phyloP scores from a whole-genome alignment of 495 filamentous ascomycete species.

The Penicillium flavigenum region DNA sequence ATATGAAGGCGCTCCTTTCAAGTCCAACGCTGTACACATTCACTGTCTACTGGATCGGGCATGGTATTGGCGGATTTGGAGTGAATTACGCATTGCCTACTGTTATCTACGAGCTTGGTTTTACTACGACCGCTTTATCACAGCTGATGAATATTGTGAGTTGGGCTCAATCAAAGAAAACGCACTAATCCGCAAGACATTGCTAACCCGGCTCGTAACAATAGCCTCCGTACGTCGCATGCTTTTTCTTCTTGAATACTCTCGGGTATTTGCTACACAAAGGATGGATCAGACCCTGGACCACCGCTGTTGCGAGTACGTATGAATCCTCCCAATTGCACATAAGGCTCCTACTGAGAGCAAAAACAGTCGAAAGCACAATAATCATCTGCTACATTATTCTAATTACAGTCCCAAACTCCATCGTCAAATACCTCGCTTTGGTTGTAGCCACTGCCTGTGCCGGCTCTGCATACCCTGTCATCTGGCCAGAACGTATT shows the following conservation, averaged over 20 bases:
- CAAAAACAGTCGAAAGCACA: slow-evolving; percentile 35
- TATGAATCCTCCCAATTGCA: neutral
- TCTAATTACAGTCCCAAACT: slow-evolving; percentile 39
- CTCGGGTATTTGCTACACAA: slow-evolving; percentile 38
- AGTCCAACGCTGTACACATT: slow-evolving; percentile 43
- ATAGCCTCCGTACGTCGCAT: slow-evolving; percentile 42
- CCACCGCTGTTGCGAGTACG: slow-evolving; percentile 40
- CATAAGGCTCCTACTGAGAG: slow-evolving; percentile 1
- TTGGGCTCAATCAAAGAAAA: neutral
- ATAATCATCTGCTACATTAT: slow-evolving; percentile 48
- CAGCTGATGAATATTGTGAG: slow-evolving; percentile 48
- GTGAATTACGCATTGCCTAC: slow-evolving; percentile 42
- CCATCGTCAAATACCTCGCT: slow-evolving; percentile 40
- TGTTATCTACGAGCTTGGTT: slow-evolving; percentile 46
- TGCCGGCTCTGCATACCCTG: slow-evolving; percentile 42
- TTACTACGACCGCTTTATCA: slow-evolving; percentile 38
- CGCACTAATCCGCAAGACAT: neutral
- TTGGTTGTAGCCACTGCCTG: slow-evolving; percentile 42
- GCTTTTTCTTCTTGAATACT: slow-evolving; percentile 40
- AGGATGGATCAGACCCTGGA: slow-evolving; percentile 40
- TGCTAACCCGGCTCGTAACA: slow-evolving; percentile 1
- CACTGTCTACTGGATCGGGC: slow-evolving; percentile 38
- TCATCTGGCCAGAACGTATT: slow-evolving; percentile 50
- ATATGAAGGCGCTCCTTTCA: slow-evolving; percentile 27
- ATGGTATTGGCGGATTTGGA: slow-evolving; percentile 46